phyloP scores from a whole-genome alignment of 2,329 filamentous ascomycete species.

The Cercospora sp. region DNA sequence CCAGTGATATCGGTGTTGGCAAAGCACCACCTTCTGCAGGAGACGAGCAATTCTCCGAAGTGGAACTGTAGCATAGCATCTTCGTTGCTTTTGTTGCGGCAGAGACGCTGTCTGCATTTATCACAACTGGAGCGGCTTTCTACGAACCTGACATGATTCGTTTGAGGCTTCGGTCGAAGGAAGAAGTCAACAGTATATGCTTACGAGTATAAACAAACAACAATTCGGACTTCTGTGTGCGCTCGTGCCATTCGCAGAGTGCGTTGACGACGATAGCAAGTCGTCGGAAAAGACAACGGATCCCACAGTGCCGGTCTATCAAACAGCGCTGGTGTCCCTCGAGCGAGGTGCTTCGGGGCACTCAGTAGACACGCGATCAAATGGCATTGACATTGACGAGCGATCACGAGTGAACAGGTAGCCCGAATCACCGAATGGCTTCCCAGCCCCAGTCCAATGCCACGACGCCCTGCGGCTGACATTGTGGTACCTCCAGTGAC shows the following conservation, averaged over 20 bases:
- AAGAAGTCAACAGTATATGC: not conserved
- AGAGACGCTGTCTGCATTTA: not conserved
- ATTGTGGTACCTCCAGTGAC: not conserved
- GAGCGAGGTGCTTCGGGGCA: not conserved
- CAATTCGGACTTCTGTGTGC: not conserved
- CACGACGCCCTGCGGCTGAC: not conserved
- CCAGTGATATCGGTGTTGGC: conserved; percentile 3
- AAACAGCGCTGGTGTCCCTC: not conserved
- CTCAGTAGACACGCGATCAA: not conserved
- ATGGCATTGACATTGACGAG: not conserved
- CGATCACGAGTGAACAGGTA: not conserved
- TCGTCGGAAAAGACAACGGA: not conserved
- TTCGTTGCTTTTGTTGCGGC: not conserved
- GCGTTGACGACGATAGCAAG: not conserved
- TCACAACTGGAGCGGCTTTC: not conserved
- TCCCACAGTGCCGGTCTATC: not conserved
- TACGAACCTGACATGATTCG: not conserved
- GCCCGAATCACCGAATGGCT: not conserved
- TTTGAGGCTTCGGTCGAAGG: not conserved
- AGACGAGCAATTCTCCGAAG: conserved; percentile 36
- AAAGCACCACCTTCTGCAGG: conserved; percentile 17
- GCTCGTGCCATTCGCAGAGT: too few species aligned
- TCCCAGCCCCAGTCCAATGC: not conserved
- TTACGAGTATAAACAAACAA: not conserved
- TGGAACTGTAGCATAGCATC: conserved; percentile 23